phyloP scores from a whole-genome alignment of 257 asterid genomes.

The Nicotiana sylvestris region DNA sequence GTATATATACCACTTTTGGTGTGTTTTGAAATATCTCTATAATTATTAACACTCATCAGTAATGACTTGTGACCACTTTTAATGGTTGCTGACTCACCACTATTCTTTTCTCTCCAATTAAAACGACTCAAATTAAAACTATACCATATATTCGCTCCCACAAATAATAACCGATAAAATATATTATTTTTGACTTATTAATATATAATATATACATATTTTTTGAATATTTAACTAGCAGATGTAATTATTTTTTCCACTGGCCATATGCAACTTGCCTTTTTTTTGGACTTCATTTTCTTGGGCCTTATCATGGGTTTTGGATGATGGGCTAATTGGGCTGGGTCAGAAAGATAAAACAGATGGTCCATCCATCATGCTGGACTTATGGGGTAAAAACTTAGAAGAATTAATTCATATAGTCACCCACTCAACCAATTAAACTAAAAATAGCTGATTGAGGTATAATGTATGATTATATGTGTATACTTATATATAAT shows the following conservation, averaged over 20 bases:
- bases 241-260: no score
- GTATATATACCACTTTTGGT: constrained; percentile 16
- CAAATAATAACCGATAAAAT: no score
- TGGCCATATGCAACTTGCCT: not conserved
- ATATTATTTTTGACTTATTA: no score
- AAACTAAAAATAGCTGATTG: no score
- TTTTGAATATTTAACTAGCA: no score
- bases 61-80: constrained; percentile 8
- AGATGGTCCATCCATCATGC: no score
- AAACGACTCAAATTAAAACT: not conserved
- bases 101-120: not conserved
- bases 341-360: not conserved
- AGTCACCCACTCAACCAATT: no score
- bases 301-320: not conserved
- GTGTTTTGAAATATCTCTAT: constrained; percentile 27
- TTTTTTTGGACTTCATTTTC: not conserved
- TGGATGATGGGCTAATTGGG: not conserved
- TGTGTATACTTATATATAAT: no score
- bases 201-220: no score
- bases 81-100: constrained; percentile 8
- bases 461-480: no score
- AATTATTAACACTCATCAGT: not conserved
- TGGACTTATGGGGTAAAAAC: no score
- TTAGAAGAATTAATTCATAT: no score
- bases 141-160: rapidly evolving